A percentile compares a stretch with the other conserved stretches of the same genome.
Conservation (phyloP, 2,329 filamentous ascomycete genomes). For the Botrytis galanthina region DNA sequence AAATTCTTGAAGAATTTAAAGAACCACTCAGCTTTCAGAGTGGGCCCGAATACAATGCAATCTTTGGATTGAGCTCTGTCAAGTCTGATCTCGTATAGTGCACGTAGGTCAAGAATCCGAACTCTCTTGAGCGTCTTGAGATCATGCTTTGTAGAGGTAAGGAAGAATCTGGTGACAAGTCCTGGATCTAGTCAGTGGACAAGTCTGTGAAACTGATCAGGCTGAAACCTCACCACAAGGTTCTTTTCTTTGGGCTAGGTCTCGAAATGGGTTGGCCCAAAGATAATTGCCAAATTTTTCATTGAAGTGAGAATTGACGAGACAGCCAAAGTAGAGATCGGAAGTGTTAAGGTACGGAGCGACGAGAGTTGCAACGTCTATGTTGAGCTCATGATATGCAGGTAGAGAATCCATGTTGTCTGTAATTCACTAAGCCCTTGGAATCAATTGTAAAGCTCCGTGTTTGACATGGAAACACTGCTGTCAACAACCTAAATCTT, state of each 20-base stretch:
- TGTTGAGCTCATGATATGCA: slow-evolving; percentile 8
- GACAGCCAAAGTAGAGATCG: slow-evolving; percentile 20
- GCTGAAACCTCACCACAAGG: slow-evolving; percentile 24
- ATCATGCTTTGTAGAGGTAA: background rate
- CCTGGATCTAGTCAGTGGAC: background rate
- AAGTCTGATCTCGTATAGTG: background rate
- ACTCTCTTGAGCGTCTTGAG: slow-evolving; percentile 33
- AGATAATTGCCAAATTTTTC: slow-evolving; percentile 22
- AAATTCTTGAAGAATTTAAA: background rate
- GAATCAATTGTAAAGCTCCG: background rate
- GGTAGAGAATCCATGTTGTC: slow-evolving; percentile 3
- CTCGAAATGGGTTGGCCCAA: slow-evolving; percentile 30
- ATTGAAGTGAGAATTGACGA: slow-evolving; percentile 27
- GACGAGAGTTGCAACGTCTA: slow-evolving; percentile 16
- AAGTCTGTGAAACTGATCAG: background rate
- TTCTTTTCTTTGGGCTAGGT: slow-evolving; percentile 14
- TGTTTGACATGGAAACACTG: background rate
- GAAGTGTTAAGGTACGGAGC: slow-evolving; percentile 25
- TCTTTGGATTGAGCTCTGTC: slow-evolving; percentile 3
- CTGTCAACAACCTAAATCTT: background rate
- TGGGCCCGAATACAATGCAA: background rate
- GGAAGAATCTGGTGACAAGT: background rate
- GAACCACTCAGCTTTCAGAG: slow-evolving; percentile 10
- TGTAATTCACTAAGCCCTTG: background rate
- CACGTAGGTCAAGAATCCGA: slow-evolving; percentile 11